Evolutionary conservation across 345 rosid species (phyloP).

Genomic region (Durio zibethinus): DNA sequence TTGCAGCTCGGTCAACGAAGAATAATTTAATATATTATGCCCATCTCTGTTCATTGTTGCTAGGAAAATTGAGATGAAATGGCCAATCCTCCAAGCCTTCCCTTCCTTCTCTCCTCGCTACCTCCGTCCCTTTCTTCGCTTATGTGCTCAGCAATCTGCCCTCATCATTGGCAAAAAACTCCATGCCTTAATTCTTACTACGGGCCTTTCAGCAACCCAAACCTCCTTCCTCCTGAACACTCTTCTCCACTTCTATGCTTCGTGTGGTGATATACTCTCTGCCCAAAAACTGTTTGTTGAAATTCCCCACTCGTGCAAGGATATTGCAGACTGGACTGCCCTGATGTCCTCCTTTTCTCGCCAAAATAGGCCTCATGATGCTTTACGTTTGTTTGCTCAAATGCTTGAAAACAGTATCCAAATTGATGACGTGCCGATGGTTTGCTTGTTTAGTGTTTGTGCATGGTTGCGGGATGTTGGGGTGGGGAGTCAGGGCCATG

Average conservation of each 20-base stretch:
- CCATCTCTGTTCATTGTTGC: not conserved
- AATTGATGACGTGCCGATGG: constrained; percentile 57
- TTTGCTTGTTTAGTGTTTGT: constrained; percentile 55
- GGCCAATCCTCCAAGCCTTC: constrained; percentile 19
- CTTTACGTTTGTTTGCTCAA: constrained; percentile 40
- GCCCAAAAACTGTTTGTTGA: constrained; percentile 66
- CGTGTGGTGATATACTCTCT: constrained; percentile 31
- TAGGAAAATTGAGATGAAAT: constrained; percentile 27
- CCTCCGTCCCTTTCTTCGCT: constrained; percentile 56
- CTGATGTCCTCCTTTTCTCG: constrained; percentile 50
- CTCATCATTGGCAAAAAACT: constrained; percentile 44
- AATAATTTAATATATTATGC: not conserved
- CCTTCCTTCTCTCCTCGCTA: constrained; percentile 19
- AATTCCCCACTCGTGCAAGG: constrained; percentile 61
- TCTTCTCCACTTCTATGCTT: constrained; percentile 52
- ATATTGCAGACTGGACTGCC: constrained; percentile 69
- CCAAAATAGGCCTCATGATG: constrained; percentile 21
- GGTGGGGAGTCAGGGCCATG: constrained; percentile 64
- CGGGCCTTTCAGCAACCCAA: constrained; percentile 34
- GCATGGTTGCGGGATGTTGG: constrained; percentile 40
- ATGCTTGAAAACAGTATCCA: constrained; percentile 38
- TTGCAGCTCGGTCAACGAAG: not conserved
- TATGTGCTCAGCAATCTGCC: constrained; percentile 43
- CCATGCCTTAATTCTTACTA: constrained; percentile 59
- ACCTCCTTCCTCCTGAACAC: constrained; percentile 52